Evolutionary conservation across 2,329 filamentous ascomycete genomes (phyloP), one percentile per base, ranked within the genome.

Genomic region (Sporothrix globosa): DNA sequence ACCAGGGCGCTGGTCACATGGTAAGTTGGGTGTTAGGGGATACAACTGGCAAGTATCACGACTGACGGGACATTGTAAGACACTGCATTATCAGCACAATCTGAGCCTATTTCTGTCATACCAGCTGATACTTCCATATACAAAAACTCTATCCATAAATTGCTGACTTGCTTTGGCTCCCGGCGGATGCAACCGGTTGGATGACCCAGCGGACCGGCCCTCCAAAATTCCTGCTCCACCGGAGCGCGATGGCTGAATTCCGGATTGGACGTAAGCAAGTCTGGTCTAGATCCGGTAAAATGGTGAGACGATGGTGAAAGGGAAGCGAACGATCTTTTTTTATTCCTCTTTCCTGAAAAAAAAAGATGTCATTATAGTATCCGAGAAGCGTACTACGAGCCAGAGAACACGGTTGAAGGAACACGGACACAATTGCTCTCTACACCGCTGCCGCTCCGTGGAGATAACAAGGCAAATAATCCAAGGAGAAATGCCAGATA

Each of bases 121-220:
- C 34, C 34, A 34, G 5, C 34, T 9, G 34, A 34, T 1, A 7
- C 4, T 34, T 4, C 5, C 34, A 34, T 6, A 4, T 34, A 34
- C 34, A 34, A 34, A 34, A 30, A 30, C 27, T 30, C 27, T 30
- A 30, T 4, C 27, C 27, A 30, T 9, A 34, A 34, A 7, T 34
- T 9, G 34, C 34, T 6, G 34, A 34, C 34, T 34, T 34, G 3
- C 34, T 34, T 34, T 9, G 9, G 34, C 34, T 34, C 34, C 7
- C 3, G 34, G 34, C 34, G 34, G 34, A 34, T 34, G 34, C 41
- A 30, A 17, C 24, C 17, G 17, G 53, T 24, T 34, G 24, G 21
- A 56, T 34, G 53, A n/a, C 56, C 56, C 34, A n/a, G 3, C 56
- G 34, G 34, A 60, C 24, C 56, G 56, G 56, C 21, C 56, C 56